Evolutionary conservation across 495 filamentous ascomycete species (phyloP), one percentile per base, ranked within the genome.

Genomic region (Aspergillus hancockii): DNA sequence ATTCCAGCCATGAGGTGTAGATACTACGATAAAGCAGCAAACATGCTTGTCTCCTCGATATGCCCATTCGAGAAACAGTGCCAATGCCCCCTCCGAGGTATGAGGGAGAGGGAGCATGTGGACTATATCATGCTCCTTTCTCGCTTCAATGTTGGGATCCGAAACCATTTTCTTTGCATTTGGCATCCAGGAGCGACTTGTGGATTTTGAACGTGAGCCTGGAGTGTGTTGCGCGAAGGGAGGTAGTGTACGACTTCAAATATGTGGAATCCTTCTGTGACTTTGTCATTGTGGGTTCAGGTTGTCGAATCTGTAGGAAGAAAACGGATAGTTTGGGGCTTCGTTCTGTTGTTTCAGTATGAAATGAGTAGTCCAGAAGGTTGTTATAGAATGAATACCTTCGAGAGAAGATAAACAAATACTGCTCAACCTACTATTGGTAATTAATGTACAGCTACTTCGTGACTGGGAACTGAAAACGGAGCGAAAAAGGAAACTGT

Each of bases 61-160:
- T 21, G 34, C 34, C 52, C 52, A 54, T 54, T 54, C 34, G 38
- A 54, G 8, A 43, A 54, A 54, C 34, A 30, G 52, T 22, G 52
- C 52, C 9, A 54, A 8, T 43, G 52, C 43, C 22, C 18, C 52
- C 18, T 54, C 34, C 19, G 21, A 41, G 13, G 41, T 40, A 16
- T 55, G 38, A 4, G 38, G 19, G 30, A 55, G 46, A 5, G 6
- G 19, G 30, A 55, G 46, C 3, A 2, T 40, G n/a, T 55, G 46
- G 12, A 55, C 4, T 9, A 1, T 4, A 19, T 55, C 9, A 18
- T 45, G 53, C 3, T 34, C 16, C 18, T 55, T 38, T 14, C 9
- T 40, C 10, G 30, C 23, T 9, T 16, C n/a, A 40, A 38, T 40
- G 41, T 55, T 16, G 34, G 43, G 31, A 12, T 22, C 53, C 13